Percentiles rank a stretch among this genome's conserved stretches.
Evolutionary conservation across 148 eudicot species (phyloP).

Genomic region (Tetragonia tetragonoides): DNA sequence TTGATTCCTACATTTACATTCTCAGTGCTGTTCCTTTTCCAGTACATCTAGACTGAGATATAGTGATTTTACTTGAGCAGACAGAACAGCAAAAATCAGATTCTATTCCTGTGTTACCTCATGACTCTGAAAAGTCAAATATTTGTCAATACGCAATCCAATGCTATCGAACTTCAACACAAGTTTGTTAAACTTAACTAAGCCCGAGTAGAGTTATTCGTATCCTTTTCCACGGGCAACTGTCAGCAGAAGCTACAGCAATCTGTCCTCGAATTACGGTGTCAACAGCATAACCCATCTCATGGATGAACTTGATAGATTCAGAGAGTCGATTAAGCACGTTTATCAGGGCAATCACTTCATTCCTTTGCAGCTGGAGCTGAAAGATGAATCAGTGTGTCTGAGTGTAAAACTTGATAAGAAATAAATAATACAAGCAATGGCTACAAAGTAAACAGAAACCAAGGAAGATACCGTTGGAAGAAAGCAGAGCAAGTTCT

Average conservation of each 20-base stretch:
- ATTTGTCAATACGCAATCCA: no score
- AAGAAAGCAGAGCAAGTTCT: neutral
- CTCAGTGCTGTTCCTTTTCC: no score
- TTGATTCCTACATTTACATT: no score
- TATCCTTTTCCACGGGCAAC: conserved; percentile 10
- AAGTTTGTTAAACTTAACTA: neutral
- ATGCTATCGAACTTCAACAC: no score
- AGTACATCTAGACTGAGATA: no score
- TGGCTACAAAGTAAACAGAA: neutral
- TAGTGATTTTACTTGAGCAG: no score
- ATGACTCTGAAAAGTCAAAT: no score
- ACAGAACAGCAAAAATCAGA: no score
- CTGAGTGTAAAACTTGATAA: neutral
- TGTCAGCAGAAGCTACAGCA: conserved; percentile 1
- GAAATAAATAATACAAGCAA: neutral
- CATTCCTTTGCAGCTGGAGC: conserved; percentile 31
- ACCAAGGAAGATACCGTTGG: neutral
- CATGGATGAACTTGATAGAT: conserved; percentile 24
- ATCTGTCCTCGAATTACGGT: neutral
- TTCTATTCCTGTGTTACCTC: no score
- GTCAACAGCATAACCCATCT: conserved; percentile 12
- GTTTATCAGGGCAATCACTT: conserved; percentile 30
- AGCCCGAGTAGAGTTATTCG: neutral
- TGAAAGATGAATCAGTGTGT: neutral
- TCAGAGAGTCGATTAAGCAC: conserved; percentile 27